Evolutionary conservation across 495 filamentous ascomycete genomes (phyloP), one percentile per base, ranked within the genome.

Genomic region (Jackrogersella multiformis): DNA sequence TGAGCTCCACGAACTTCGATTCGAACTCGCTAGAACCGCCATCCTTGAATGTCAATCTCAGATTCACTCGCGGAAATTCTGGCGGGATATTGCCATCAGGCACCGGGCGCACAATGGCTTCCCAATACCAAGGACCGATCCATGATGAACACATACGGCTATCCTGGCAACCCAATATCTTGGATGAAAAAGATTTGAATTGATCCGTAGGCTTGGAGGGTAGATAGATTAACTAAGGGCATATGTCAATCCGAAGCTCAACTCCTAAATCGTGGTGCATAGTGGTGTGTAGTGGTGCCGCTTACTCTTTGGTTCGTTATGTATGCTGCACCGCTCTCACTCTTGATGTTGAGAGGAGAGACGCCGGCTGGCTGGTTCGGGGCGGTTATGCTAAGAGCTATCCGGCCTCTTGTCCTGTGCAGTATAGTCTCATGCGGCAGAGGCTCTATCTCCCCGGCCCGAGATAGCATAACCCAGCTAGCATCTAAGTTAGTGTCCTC

Each of bases 91-190:
- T 92, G n/a, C 96, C 96, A 23, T 89, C 88, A 0, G 88, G 73
- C 24, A 95, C 90, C 16, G 96, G 93, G 68, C 89, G 89, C 51
- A 96, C 84, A 24, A 88, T 78, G 26, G 89, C 89, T 21, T 86
- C 86, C 95, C 95, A 99, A 69, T 89, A 89, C 79, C 97, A 98
- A 8, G 96, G 90, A n/a, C 95, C 95, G 72, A 98, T 96, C 80
- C 94, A 96, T 1, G 96, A 93, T 1, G 94, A 91, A 5, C 90
- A 86, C 55, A 97, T 92, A 72, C 92, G 92, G n/a, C 88, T 90
- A 76, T 99, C 94, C 77, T 88, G 86, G 39, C 97, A 83, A 69
- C 91, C 90, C 49, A 94, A 84, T 55, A 97, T 88, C 18, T 95
- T 95, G 0, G 89, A 86, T 21, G 93, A 92, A 79, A 99, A 97